Evolutionary conservation across 805 yeast species (phyloP).

Genomic region (Schizosaccharomyces cryophilus): DNA sequence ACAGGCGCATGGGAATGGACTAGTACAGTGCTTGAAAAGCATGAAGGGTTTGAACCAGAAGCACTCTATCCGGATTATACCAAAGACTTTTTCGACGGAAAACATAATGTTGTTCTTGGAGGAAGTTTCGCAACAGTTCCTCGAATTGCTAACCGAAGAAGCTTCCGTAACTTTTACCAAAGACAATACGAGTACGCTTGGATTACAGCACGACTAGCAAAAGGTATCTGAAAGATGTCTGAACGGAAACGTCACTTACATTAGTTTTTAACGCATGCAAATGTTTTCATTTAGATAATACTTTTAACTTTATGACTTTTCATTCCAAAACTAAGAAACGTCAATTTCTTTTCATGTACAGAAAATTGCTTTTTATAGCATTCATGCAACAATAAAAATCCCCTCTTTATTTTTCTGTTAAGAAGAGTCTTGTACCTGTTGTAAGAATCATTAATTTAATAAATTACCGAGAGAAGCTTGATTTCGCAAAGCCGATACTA

Average conservation of each 20-base stretch:
- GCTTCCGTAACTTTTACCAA: constrained; percentile 11
- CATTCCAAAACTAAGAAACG: too few species aligned
- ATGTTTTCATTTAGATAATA: background rate
- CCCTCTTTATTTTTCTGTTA: too few species aligned
- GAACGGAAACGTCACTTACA: too few species aligned
- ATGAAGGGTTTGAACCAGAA: constrained; percentile 6
- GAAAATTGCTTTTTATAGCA: too few species aligned
- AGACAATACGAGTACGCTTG: constrained; percentile 9
- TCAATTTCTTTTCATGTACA: too few species aligned
- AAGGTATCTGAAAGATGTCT: background rate
- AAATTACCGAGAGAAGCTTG: too few species aligned
- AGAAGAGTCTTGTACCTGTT: too few species aligned
- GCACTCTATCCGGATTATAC: constrained; percentile 9
- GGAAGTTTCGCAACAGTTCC: constrained; percentile 10
- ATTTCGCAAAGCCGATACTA: too few species aligned
- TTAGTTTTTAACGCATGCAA: background rate
- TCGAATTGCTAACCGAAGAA: constrained; percentile 7
- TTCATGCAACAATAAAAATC: too few species aligned
- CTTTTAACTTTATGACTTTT: too few species aligned
- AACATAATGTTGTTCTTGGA: constrained; percentile 10
- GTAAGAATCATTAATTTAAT: too few species aligned
- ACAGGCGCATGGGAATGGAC: constrained; percentile 11
- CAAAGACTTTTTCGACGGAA: constrained; percentile 10
- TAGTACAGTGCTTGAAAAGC: constrained; percentile 5
- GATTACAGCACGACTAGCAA: constrained; percentile 9